Conservation (phyloP, 192 early-diverging fungal genomes). For the Chytriomyces confervae region DNA sequence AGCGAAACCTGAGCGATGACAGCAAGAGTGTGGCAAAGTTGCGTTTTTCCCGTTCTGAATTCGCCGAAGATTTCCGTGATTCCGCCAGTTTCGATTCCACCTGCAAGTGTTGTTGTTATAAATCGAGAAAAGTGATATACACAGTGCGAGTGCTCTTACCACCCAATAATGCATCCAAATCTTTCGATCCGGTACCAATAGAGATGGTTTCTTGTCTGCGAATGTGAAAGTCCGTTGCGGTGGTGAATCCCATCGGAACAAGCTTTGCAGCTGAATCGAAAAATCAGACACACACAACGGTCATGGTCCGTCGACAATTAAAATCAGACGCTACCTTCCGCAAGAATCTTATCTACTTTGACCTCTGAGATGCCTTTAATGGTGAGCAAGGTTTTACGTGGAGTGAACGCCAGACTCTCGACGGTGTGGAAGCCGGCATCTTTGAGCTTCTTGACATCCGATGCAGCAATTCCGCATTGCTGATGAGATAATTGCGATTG, state of each 20-base stretch:
- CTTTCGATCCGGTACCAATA: conserved; percentile 89
- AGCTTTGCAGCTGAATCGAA: conserved; percentile 77
- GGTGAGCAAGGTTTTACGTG: conserved; percentile 80
- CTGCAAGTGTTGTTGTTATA: conserved; percentile 36
- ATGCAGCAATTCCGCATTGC: conserved; percentile 50
- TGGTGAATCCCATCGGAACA: conserved; percentile 94
- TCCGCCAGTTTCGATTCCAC: conserved; percentile 93
- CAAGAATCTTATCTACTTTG: conserved; percentile 93
- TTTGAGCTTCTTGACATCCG: conserved; percentile 66
- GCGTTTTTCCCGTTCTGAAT: conserved; percentile 97
- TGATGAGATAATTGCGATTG: conserved; percentile 17
- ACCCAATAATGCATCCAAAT: conserved; percentile 89
- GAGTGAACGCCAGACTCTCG: conserved; percentile 92
- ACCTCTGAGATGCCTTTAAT: conserved; percentile 96
- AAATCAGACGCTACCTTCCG: conserved; percentile 68
- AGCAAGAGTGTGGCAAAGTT: conserved; percentile 93
- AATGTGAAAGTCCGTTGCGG: conserved; percentile 88
- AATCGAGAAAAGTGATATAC: background rate
- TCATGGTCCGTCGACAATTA: background rate
- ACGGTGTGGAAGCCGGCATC: conserved; percentile 90
- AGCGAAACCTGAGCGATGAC: conserved; percentile 86
- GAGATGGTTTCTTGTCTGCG: conserved; percentile 79
- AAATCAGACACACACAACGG: conserved; percentile 6
- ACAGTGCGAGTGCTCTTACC: conserved; percentile 50
- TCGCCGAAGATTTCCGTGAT: conserved; percentile 99